Evolutionary conservation across 2,329 filamentous ascomycete species (phyloP).

Genomic region (Colletotrichum brevisporum): DNA sequence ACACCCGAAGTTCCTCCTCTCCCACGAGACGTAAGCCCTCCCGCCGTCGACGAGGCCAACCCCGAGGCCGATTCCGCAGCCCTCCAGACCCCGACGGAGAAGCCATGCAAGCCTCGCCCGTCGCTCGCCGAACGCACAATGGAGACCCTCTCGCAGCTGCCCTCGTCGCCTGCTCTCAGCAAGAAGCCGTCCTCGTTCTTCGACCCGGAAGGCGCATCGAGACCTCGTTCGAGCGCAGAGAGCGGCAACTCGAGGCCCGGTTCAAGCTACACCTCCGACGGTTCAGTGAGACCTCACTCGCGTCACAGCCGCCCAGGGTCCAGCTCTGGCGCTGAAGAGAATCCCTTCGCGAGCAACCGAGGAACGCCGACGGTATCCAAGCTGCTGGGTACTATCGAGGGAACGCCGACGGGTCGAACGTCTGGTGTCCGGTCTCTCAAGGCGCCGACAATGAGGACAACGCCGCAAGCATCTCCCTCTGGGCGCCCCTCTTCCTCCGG

Average conservation of each 20-base stretch:
- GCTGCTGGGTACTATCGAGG: constrained; percentile 57
- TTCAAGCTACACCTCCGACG: constrained; percentile 75
- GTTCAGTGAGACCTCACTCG: constrained; percentile 65
- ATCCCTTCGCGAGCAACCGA: constrained; percentile 55
- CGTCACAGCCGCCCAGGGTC: constrained; percentile 69
- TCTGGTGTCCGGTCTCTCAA: constrained; percentile 53
- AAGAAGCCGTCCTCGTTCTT: constrained; percentile 82
- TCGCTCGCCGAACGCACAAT: constrained; percentile 89
- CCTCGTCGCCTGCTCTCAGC: constrained; percentile 80
- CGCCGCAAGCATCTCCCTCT: constrained; percentile 43
- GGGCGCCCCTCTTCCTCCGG: constrained; percentile 50
- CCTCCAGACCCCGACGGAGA: constrained; percentile 41
- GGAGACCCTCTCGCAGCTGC: constrained; percentile 84
- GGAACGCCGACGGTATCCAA: constrained; percentile 61
- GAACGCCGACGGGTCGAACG: constrained; percentile 56
- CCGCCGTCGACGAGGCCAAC: constrained; percentile 39
- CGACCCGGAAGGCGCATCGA: constrained; percentile 71
- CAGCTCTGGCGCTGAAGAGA: constrained; percentile 63
- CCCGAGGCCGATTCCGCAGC: background rate
- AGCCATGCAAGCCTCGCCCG: constrained; percentile 53
- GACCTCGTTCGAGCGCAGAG: constrained; percentile 64
- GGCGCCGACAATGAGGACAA: constrained; percentile 49
- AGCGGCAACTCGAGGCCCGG: constrained; percentile 64
- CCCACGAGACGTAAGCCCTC: constrained; percentile 17
- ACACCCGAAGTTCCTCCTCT: constrained; percentile 24